Percentiles rank a stretch among this genome's conserved stretches.
Evolutionary conservation across 805 yeast genomes (phyloP).

Genomic region (Maudiozyma pseudohumilis): DNA sequence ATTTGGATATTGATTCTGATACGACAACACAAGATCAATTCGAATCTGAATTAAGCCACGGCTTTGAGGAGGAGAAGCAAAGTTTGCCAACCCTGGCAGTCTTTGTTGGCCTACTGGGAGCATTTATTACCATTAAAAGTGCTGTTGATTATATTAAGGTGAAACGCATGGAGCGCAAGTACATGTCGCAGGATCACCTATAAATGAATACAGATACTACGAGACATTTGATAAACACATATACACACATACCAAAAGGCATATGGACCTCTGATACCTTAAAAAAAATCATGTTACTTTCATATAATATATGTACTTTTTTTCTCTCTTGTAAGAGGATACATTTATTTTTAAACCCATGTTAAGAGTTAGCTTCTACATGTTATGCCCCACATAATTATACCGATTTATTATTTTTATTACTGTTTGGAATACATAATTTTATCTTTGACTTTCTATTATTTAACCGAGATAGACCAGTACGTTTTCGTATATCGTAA

Average conservation of each 20-base stretch:
- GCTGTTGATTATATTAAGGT: slow-evolving; percentile 64
- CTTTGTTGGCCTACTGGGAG: slow-evolving; percentile 57
- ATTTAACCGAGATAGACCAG: slow-evolving; percentile 33
- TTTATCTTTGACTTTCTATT: neutral
- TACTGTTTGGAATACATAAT: neutral
- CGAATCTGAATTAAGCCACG: slow-evolving; percentile 24
- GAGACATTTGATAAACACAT: neutral
- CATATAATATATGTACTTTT: too few relatives aligned
- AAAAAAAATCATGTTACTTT: too few relatives aligned
- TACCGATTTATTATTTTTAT: neutral
- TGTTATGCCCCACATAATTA: too few relatives aligned
- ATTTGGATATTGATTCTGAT: slow-evolving; percentile 19
- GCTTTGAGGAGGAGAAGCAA: slow-evolving; percentile 24
- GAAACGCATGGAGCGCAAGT: slow-evolving; percentile 55
- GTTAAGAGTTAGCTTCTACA: too few relatives aligned
- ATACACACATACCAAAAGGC: too few relatives aligned
- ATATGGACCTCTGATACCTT: too few relatives aligned
- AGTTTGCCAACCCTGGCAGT: slow-evolving; percentile 48
- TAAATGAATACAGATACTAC: too few relatives aligned
- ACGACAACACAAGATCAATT: slow-evolving; percentile 21
- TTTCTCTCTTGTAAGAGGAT: too few relatives aligned
- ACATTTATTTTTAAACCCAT: neutral
- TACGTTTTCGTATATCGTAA: slow-evolving; percentile 90
- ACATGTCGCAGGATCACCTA: slow-evolving; percentile 24
- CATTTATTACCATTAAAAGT: slow-evolving; percentile 54